Evolutionary conservation across 805 yeast genomes (phyloP).

Genomic region (Osmozyma mogii): DNA sequence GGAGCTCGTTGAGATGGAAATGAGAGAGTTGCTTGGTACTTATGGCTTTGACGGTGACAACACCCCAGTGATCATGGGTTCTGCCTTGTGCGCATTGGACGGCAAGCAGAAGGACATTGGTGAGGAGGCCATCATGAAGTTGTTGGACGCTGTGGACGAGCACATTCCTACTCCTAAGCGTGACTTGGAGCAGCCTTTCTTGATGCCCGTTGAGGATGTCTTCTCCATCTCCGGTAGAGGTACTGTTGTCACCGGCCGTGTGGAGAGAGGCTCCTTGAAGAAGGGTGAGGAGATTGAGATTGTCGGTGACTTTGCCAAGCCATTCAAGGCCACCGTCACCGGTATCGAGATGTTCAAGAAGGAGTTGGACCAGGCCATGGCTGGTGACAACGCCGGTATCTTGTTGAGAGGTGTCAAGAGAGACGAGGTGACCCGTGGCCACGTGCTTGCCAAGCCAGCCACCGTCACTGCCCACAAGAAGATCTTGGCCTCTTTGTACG

Average conservation of each 20-base stretch:
- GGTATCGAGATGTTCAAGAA: conserved; percentile 99
- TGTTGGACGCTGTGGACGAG: conserved; percentile 88
- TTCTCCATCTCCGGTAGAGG: conserved; percentile 99
- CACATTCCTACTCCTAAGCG: conserved; percentile 94
- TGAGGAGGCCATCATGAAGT: conserved; percentile 68
- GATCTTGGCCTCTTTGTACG: conserved; percentile 88
- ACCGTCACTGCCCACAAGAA: conserved; percentile 88
- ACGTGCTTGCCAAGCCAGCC: conserved; percentile 92
- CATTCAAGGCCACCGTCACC: conserved; percentile 89
- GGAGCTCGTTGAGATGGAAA: conserved; percentile 99
- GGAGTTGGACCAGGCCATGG: conserved; percentile 95
- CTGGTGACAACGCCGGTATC: conserved; percentile 99
- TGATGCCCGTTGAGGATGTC: conserved; percentile 95
- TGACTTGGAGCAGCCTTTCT: conserved; percentile 92
- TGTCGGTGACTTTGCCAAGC: conserved; percentile 83
- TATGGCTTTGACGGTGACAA: conserved; percentile 98
- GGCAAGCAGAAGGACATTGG: conserved; percentile 87
- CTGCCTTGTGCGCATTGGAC: conserved; percentile 95
- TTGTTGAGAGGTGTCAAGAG: conserved; percentile 97
- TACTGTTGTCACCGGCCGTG: conserved; percentile 98
- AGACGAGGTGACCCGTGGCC: conserved; percentile 94
- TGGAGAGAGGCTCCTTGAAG: conserved; percentile 94
- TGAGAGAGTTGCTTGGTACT: conserved; percentile 87
- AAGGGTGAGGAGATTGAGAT: conserved; percentile 98
- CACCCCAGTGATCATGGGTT: conserved; percentile 97